phyloP scores from a whole-genome alignment of 768 basidiomycete species.

The Cantharellus cinnabarinus region DNA sequence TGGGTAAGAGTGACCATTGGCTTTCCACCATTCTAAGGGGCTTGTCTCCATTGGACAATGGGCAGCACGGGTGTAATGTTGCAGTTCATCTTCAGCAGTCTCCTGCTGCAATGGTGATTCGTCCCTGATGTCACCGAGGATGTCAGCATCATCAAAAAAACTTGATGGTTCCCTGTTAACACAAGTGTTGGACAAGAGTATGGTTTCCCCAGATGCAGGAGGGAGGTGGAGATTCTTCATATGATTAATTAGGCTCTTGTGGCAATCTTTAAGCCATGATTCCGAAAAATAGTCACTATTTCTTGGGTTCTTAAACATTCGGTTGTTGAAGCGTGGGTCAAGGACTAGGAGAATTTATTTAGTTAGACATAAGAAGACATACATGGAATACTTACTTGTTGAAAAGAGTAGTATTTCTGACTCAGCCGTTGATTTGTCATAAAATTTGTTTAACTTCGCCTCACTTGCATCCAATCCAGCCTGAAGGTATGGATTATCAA shows the following conservation, averaged over 20 bases:
- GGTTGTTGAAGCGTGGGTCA: background rate
- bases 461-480: background rate
- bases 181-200: background rate
- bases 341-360: background rate
- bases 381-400: background rate
- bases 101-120: background rate
- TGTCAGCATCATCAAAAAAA: background rate
- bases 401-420: constrained; percentile 1
- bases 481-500: background rate
- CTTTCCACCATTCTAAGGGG: background rate
- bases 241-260: background rate
- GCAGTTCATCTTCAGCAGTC: background rate
- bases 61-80: background rate
- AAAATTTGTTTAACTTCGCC: background rate
- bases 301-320: background rate
- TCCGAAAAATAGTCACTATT: background rate
- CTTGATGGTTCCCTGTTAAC: too few relatives aligned
- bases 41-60: background rate
- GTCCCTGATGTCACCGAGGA: too few relatives aligned
- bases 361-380: background rate
- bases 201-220: background rate
- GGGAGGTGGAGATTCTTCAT: background rate
- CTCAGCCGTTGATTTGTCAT: constrained; percentile 1
- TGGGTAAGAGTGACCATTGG: background rate
- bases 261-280: background rate